Conservation (phyloP, 257 asterid species). For the Penstemon newberryi region DNA sequence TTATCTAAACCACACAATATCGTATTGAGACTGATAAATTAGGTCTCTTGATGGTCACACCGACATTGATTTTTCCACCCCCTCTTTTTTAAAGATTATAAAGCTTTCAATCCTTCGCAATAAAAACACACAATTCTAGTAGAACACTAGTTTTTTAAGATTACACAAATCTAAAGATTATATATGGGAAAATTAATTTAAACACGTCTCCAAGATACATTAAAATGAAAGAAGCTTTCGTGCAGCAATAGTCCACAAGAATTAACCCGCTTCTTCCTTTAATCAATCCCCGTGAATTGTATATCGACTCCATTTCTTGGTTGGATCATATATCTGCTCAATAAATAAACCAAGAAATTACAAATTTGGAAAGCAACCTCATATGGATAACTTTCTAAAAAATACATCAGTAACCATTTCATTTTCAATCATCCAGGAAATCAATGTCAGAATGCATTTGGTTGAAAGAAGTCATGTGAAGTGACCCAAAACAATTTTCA, state of each 20-base stretch:
- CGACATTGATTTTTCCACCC: too few species aligned
- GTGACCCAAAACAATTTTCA: background rate
- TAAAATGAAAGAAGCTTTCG: background rate
- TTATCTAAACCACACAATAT: too few species aligned
- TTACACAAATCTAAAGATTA: background rate
- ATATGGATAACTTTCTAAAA: background rate
- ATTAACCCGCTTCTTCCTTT: slow-evolving; percentile 8
- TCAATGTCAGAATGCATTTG: too few species aligned
- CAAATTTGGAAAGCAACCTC: background rate
- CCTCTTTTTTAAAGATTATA: too few species aligned
- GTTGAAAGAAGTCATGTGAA: background rate
- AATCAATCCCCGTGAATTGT: slow-evolving; percentile 89
- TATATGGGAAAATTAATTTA: background rate
- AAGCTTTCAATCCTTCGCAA: too few species aligned
- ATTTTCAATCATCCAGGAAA: background rate
- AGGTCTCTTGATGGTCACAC: too few species aligned
- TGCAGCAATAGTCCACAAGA: background rate
- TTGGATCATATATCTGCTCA: slow-evolving; percentile 87
- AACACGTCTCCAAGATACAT: background rate
- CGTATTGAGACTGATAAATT: too few species aligned
- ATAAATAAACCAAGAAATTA: slow-evolving; percentile 14
- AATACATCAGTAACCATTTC: background rate
- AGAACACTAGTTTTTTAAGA: background rate
- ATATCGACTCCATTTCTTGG: slow-evolving; percentile 91
- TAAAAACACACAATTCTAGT: background rate